Base-by-base conservation (phyloP, 192 early-diverging fungal species). In the Coemansia aciculifera region DNA sequence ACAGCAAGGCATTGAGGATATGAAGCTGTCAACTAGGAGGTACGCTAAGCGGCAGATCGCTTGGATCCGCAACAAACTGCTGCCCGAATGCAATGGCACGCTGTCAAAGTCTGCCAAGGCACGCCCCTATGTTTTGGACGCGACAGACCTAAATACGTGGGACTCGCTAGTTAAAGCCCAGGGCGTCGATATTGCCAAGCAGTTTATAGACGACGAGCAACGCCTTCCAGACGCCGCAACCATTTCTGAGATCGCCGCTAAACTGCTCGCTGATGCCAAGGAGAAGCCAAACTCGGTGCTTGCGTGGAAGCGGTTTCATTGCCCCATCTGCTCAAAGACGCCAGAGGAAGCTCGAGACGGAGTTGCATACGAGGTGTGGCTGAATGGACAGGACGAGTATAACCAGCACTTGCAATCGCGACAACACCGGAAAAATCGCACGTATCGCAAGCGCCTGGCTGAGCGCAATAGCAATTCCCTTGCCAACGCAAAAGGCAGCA, bases 1-100 rank as follows among this genome's bases (percentile, higher is more conserved):
- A 39, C 7, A 31, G 3, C 72, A 86, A 9, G 90, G 90, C 21
- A 73, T 92, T 24, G 91, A 94, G 49, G 79, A 75, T 0, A 97
- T 99, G 95, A 98, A 95, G 73, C 72, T 75, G 5, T 88, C 85
- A 5, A 99, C 95, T n/a, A 77, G 95, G 27, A 87, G 91, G 46
- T 99, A 99, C 74, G 94, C 97, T 17, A 86, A 90, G 44, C 73
- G 87, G 9, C 81, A 83, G 48, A 68, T 83, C 15, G 39, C 67
- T 13, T 83, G 81, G 81, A 74, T 83, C 11, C 72, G 76, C 71
- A 83, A 83, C 67, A 83, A 83, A 37, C 66, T 83, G 17, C 36
- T 83, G 13, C 81, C 81, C 8, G 70, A 78, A 31, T 83, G 81
- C 69, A 62, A 59, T 9, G 62, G 64, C 10, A 85, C 77, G 32